Percentiles rank a stretch among this genome's conserved stretches.
Evolutionary conservation across 768 basidiomycete genomes (phyloP).

Genomic region (Omphalotus guepiniiformis): DNA sequence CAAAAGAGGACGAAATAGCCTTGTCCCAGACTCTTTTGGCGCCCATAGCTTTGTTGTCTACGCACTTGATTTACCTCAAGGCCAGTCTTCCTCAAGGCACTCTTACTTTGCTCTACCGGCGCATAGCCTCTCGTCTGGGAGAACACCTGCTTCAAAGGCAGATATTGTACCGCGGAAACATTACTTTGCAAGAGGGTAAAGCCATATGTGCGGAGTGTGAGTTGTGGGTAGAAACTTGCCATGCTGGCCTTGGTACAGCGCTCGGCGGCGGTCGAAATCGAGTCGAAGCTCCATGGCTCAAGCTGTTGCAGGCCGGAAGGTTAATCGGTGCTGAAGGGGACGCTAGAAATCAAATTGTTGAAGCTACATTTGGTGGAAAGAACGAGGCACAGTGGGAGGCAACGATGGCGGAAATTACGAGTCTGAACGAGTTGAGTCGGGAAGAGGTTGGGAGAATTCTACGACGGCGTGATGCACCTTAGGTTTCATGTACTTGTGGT

Average conservation of each 20-base stretch:
- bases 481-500: not conserved
- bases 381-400: conserved; percentile 54
- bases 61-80: conserved; percentile 69
- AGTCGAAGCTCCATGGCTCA: conserved; percentile 74
- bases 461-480: conserved; percentile 28
- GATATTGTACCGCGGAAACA: conserved; percentile 71
- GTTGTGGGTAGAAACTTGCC: conserved; percentile 81
- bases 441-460: conserved; percentile 60
- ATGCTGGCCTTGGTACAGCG: conserved; percentile 46
- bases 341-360: conserved; percentile 42
- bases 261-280: conserved; percentile 44
- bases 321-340: conserved; percentile 60
- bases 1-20: conserved; percentile 32
- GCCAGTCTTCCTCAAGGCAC: conserved; percentile 55
- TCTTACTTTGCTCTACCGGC: conserved; percentile 67
- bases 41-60: conserved; percentile 75
- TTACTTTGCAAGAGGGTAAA: conserved; percentile 57
- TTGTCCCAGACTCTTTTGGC: conserved; percentile 70
- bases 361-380: conserved; percentile 44
- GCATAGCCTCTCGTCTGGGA: conserved; percentile 63
- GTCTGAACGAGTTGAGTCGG: conserved; percentile 55
- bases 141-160: conserved; percentile 82
- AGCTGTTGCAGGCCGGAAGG: conserved; percentile 64
- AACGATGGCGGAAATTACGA: conserved; percentile 46
- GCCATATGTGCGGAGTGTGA: conserved; percentile 67